Percentiles rank a stretch among this genome's conserved stretches.
Conservation (phyloP, 495 filamentous ascomycete genomes). For the Xylaria sp. region DNA sequence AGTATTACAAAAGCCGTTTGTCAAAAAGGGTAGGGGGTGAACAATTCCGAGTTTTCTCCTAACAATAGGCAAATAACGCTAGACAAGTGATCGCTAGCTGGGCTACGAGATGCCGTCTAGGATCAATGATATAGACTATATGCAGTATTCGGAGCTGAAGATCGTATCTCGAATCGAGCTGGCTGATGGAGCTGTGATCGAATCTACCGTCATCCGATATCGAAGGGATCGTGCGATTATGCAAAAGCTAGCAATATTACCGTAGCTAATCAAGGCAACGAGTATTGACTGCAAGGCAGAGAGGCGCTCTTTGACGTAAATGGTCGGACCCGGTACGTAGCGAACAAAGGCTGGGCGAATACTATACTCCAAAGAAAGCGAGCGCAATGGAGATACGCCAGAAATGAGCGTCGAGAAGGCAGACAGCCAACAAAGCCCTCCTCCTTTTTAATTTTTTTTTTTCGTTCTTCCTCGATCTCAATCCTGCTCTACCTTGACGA, state of each 20-base stretch:
- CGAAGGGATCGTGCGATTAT: constrained; percentile 31
- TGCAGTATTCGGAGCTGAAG: constrained; percentile 25
- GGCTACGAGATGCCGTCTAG: constrained; percentile 37
- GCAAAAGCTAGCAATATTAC: constrained; percentile 31
- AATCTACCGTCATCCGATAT: constrained; percentile 32
- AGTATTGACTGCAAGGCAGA: constrained; percentile 9
- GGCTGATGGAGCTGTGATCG: constrained; percentile 30
- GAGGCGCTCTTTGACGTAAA: constrained; percentile 34
- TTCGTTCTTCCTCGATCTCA: constrained; percentile 13
- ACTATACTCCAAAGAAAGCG: constrained; percentile 46
- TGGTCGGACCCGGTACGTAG: constrained; percentile 32
- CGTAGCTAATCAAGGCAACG: constrained; percentile 31
- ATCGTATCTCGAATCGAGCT: constrained; percentile 34
- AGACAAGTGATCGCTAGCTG: constrained; percentile 40
- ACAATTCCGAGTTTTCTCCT: constrained; percentile 29
- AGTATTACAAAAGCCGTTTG: constrained; percentile 41
- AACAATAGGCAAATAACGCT: constrained; percentile 36
- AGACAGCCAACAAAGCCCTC: constrained; percentile 37
- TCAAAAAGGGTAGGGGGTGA: constrained; percentile 36
- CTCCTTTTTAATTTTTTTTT: too few species aligned
- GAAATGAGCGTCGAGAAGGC: constrained; percentile 42
- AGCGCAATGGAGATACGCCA: constrained; percentile 41
- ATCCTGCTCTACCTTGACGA: not conserved
- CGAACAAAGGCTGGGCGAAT: constrained; percentile 42
- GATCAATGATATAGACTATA: constrained; percentile 40